Percentiles rank a stretch among this genome's conserved stretches.
phyloP scores from a whole-genome alignment of 371 early-diverging fungal genomes.

The Paraphysoderma sedebokerense region DNA sequence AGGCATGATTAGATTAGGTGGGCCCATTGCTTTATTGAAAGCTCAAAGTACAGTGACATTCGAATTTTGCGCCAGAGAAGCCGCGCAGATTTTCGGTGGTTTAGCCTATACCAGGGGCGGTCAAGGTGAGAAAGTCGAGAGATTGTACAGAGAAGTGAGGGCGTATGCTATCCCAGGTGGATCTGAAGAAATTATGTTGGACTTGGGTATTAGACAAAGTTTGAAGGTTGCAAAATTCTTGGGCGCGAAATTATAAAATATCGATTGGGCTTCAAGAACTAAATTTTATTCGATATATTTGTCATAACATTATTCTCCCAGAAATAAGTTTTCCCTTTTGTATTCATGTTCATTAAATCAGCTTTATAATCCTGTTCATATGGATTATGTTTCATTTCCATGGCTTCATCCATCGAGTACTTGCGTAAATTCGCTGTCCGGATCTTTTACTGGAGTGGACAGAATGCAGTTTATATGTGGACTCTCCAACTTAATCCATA shows the following conservation, averaged over 20 bases:
- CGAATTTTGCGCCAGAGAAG: constrained; percentile 76
- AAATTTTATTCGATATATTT: neutral
- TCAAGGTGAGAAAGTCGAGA: constrained; percentile 74
- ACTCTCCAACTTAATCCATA: no score
- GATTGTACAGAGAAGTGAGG: constrained; percentile 71
- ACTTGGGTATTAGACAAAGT: constrained; percentile 60
- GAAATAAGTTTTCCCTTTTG: no score
- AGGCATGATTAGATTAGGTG: constrained; percentile 56
- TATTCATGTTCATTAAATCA: no score
- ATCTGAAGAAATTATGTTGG: constrained; percentile 64
- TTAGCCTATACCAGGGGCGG: constrained; percentile 67
- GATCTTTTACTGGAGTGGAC: no score
- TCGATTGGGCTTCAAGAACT: neutral
- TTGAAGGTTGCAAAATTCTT: constrained; percentile 48
- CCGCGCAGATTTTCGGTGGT: constrained; percentile 84
- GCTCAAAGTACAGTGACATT: constrained; percentile 70
- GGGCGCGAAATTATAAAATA: constrained; percentile 31
- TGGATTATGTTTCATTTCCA: no score
- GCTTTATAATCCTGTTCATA: no score
- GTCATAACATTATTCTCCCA: constrained; percentile 1
- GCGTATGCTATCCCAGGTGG: constrained; percentile 80
- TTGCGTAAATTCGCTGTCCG: no score
- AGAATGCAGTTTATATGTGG: no score
- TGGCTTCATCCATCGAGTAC: no score
- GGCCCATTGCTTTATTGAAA: constrained; percentile 73